Evolutionary conservation across 495 filamentous ascomycete species (phyloP).

Genomic region (Pyrenula aspistea): DNA sequence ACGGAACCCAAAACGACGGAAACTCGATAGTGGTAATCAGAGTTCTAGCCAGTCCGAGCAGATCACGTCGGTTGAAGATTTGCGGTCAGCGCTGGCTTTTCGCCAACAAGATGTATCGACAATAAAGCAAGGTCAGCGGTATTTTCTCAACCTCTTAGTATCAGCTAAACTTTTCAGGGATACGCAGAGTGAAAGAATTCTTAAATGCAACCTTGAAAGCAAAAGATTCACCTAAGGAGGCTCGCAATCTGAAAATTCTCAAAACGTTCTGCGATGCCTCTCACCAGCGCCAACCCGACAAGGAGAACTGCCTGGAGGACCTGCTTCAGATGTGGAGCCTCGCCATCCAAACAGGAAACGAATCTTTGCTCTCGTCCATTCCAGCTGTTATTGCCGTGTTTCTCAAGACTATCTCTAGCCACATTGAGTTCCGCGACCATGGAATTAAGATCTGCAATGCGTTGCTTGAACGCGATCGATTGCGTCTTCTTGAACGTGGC

Average conservation of each 20-base stretch:
- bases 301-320: constrained; percentile 44
- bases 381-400: constrained; percentile 66
- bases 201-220: constrained; percentile 49
- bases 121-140: neutral
- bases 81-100: neutral
- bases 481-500: constrained; percentile 59
- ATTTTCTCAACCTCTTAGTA: neutral
- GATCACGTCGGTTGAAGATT: neutral
- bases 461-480: constrained; percentile 58
- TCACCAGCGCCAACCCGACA: constrained; percentile 7
- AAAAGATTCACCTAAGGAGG: constrained; percentile 33
- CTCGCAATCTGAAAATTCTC: constrained; percentile 47
- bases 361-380: constrained; percentile 60
- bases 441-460: constrained; percentile 63
- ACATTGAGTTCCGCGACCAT: constrained; percentile 57
- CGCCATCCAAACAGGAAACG: constrained; percentile 58
- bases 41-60: neutral
- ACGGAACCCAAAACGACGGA: neutral
- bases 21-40: neutral
- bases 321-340: constrained; percentile 72
- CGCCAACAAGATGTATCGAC: neutral
- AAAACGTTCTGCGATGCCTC: constrained; percentile 55
- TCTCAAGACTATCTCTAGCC: constrained; percentile 55
- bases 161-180: constrained; percentile 32
- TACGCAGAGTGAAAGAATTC: constrained; percentile 66